These are phyloP conservation scores for Hortiboletus campestris DNA, from an alignment of 768 basidiomycete genomes.

Conservation along the genomic window DNA sequence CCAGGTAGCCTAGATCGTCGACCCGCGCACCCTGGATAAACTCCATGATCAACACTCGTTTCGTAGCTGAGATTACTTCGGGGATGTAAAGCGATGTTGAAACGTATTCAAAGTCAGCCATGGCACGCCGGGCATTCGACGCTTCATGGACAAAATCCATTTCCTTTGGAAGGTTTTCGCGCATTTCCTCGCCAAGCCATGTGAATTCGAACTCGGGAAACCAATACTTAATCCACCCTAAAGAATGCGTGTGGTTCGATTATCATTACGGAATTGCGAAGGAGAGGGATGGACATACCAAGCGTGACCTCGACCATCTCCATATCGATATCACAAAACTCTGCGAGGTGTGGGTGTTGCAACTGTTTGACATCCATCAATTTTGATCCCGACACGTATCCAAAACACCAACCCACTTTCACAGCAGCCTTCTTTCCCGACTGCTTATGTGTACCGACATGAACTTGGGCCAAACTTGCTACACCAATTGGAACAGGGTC, in stretches of 20 bases:
- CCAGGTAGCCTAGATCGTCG: constrained; percentile 84
- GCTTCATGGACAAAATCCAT: constrained; percentile 96
- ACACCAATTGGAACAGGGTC: constrained; percentile 89
- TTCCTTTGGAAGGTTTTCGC: constrained; percentile 84
- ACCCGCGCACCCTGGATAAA: constrained; percentile 87
- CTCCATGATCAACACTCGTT: constrained; percentile 92
- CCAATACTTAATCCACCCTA: constrained; percentile 84
- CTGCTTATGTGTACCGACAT: constrained; percentile 70
- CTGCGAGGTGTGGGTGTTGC: constrained; percentile 91
- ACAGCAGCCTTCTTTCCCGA: constrained; percentile 82
- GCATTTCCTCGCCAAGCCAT: constrained; percentile 95
- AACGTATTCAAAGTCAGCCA: constrained; percentile 65
- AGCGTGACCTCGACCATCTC: constrained; percentile 76
- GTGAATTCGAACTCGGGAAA: constrained; percentile 97
- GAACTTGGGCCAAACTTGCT: constrained; percentile 95
- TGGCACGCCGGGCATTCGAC: constrained; percentile 71
- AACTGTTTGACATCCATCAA: constrained; percentile 40
- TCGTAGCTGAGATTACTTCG: constrained; percentile 73
- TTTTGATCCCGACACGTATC: not conserved
- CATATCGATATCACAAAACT: constrained; percentile 91
- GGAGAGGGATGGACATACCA: constrained; percentile 37
- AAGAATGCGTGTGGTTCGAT: not conserved
- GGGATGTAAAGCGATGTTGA: constrained; percentile 87
- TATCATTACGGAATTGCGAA: not conserved
- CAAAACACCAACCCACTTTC: constrained; percentile 50